These are phyloP conservation scores for Pythium sp. DNA, from an alignment of 352 stramenopile species.

Conservation along the genomic window DNA sequence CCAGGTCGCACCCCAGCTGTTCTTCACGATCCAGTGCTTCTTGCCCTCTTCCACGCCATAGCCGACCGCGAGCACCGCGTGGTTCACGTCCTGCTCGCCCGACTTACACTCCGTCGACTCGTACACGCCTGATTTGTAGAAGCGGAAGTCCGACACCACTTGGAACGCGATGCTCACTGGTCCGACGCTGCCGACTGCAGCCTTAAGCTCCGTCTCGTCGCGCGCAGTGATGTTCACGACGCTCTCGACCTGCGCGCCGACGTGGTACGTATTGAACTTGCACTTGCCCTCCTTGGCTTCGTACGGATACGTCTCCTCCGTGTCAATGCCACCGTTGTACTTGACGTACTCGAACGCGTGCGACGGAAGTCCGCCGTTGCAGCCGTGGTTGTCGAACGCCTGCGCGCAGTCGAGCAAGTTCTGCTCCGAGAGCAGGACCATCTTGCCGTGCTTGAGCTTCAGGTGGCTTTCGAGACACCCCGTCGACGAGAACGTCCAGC, in stretches of 20 bases:
- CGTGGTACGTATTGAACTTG: conserved; percentile 74
- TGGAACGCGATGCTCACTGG: conserved; percentile 87
- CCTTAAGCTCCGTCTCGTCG: conserved; percentile 75
- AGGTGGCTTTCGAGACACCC: conserved; percentile 96
- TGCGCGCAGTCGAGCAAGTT: conserved; percentile 96
- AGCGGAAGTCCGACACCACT: conserved; percentile 85
- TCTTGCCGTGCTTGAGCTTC: conserved; percentile 91
- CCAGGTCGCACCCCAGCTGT: conserved; percentile 93
- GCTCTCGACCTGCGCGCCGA: conserved; percentile 66
- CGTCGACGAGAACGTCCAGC: conserved; percentile 98
- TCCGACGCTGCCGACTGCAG: conserved; percentile 57
- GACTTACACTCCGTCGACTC: conserved; percentile 78
- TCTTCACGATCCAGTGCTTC: conserved; percentile 97
- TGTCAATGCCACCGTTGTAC: conserved; percentile 87
- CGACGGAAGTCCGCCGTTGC: conserved; percentile 95
- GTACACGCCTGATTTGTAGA: conserved; percentile 90
- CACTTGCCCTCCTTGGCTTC: conserved; percentile 73
- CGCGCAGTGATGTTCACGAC: conserved; percentile 85
- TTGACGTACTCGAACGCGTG: conserved; percentile 96
- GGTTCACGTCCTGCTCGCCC: conserved; percentile 86
- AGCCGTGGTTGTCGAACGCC: conserved; percentile 93
- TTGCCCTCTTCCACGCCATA: conserved; percentile 92
- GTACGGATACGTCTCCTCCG: conserved; percentile 76
- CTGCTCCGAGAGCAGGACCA: conserved; percentile 96
- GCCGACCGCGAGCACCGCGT: conserved; percentile 94